phyloP scores from a whole-genome alignment of 2,329 filamentous ascomycete genomes.

The Fusarium sp. region DNA sequence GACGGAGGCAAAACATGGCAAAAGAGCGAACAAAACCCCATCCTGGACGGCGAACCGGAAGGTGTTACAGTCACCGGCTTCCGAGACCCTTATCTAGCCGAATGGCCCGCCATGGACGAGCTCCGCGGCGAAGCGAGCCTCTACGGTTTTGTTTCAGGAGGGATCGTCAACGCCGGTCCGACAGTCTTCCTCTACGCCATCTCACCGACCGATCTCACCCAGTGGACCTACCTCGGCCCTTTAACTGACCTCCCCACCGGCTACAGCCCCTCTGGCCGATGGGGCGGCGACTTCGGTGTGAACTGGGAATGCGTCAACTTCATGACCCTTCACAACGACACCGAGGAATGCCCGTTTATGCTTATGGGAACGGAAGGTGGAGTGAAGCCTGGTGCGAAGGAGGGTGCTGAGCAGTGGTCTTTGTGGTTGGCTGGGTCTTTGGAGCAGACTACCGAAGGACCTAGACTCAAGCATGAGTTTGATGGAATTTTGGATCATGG shows the following conservation, averaged over 20 bases:
- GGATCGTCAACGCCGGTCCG: constrained; percentile 55
- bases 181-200: constrained; percentile 61
- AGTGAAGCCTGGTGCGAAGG: constrained; percentile 35
- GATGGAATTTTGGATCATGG: constrained; percentile 62
- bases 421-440: constrained; percentile 59
- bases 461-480: constrained; percentile 52
- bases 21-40: constrained; percentile 48
- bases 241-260: constrained; percentile 56
- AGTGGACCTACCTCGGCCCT: constrained; percentile 60
- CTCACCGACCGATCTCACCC: constrained; percentile 52
- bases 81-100: constrained; percentile 50
- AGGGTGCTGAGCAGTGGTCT: constrained; percentile 28
- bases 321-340: constrained; percentile 53
- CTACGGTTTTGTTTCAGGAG: constrained; percentile 62
- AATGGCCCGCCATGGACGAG: constrained; percentile 47
- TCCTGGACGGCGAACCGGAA: constrained; percentile 48
- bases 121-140: constrained; percentile 46
- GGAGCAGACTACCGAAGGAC: constrained; percentile 24
- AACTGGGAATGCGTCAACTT: constrained; percentile 66
- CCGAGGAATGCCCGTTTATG: constrained; percentile 53
- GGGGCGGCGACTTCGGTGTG: constrained; percentile 62
- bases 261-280: constrained; percentile 53
- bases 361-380: constrained; percentile 60
- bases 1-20: constrained; percentile 53
- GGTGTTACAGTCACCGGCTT: constrained; percentile 48